Conservation (phyloP, 768 basidiomycete genomes). For the Auriscalpium orientale region DNA sequence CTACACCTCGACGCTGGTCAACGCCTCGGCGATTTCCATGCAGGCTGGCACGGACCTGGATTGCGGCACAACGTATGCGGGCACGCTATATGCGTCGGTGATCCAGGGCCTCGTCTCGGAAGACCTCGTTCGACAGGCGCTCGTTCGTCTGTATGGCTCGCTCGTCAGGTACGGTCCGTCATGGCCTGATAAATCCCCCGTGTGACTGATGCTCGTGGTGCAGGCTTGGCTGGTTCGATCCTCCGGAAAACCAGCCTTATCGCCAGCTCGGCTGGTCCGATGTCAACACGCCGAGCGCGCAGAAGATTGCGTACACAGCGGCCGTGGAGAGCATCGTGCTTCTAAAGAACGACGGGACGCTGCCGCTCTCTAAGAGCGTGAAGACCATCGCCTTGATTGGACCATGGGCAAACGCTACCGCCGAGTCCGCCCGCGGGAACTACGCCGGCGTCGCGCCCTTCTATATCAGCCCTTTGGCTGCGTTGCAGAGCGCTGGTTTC, state of each 20-base stretch:
- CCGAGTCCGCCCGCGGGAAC: conserved; percentile 45
- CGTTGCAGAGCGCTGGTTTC: conserved; percentile 40
- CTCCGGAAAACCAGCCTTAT: conserved; percentile 40
- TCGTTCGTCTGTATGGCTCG: conserved; percentile 43
- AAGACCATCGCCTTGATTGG: conserved; percentile 53
- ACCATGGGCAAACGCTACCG: conserved; percentile 50
- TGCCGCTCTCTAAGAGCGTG: conserved; percentile 40
- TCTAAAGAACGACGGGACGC: conserved; percentile 54
- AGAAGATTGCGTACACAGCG: conserved; percentile 41
- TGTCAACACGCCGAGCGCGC: conserved; percentile 40
- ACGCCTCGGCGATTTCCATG: conserved; percentile 43
- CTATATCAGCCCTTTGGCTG: conserved; percentile 46
- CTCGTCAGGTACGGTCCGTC: conserved; percentile 37
- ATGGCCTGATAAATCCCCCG: background rate
- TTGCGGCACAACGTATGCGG: conserved; percentile 42
- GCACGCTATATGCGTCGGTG: conserved; percentile 39
- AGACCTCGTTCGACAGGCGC: conserved; percentile 34
- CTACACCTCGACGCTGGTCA: conserved; percentile 34
- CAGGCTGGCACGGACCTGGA: conserved; percentile 50
- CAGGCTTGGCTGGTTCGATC: conserved; percentile 54
- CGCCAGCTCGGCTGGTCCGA: conserved; percentile 41
- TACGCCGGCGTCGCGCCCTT: conserved; percentile 48
- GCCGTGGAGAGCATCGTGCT: conserved; percentile 50
- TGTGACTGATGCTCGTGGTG: background rate
- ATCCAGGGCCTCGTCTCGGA: conserved; percentile 40